These are phyloP conservation scores for Kurtzmaniella quercitrusa DNA, from an alignment of 1,139 yeast species.

Conservation along the genomic window DNA sequence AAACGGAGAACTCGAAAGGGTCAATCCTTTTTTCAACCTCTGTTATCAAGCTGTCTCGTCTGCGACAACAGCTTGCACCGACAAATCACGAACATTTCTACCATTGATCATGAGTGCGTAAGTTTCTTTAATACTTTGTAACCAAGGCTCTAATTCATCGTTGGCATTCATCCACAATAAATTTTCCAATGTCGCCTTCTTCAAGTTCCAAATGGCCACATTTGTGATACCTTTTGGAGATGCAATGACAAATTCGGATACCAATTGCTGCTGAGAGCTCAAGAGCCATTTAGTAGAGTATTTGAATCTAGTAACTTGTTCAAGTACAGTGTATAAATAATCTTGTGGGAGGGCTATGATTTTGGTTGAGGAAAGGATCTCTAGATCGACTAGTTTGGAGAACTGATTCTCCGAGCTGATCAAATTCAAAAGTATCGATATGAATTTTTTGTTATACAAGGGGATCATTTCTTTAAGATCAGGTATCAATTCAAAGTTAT, in stretches of 20 bases:
- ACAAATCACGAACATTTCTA: constrained; percentile 18
- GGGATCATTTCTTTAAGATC: constrained; percentile 16
- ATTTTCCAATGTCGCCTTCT: constrained; percentile 21
- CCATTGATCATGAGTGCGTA: constrained; percentile 30
- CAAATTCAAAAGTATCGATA: constrained; percentile 27
- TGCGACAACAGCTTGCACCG: constrained; percentile 25
- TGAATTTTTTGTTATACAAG: constrained; percentile 19
- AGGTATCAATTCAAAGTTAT: constrained; percentile 12
- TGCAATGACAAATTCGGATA: constrained; percentile 18
- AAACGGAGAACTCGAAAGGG: too few species aligned
- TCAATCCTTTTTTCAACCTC: too few species aligned
- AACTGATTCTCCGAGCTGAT: constrained; percentile 19
- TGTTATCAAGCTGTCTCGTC: constrained; percentile 21
- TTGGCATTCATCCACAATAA: constrained; percentile 14
- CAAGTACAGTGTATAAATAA: constrained; percentile 20
- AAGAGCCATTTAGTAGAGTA: constrained; percentile 25
- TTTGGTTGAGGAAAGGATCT: constrained; percentile 14
- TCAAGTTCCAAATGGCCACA: constrained; percentile 25
- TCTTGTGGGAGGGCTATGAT: constrained; percentile 24
- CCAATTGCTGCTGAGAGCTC: constrained; percentile 23
- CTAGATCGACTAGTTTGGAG: constrained; percentile 11
- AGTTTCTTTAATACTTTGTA: constrained; percentile 16
- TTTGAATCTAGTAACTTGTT: constrained; percentile 17
- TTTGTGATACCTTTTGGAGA: constrained; percentile 14
- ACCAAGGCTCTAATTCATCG: constrained; percentile 25